Conservation (phyloP, 2,329 filamentous ascomycete species). For the Microdochium nivale region DNA sequence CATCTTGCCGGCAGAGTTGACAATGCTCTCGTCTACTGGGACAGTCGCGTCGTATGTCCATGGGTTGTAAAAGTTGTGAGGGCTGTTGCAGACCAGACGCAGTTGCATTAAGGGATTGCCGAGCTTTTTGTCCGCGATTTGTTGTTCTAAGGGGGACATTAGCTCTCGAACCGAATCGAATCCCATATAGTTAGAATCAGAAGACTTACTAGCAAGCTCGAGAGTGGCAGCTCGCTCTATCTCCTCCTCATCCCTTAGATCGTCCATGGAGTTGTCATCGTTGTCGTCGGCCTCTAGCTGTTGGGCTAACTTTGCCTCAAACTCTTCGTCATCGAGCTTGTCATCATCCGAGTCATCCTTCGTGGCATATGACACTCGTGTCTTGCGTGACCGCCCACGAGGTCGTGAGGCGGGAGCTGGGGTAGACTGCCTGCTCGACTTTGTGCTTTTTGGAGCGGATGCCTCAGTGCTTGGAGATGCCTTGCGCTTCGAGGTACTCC, state of each 20-base stretch:
- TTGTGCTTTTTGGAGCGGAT: constrained; percentile 55
- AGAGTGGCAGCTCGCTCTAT: constrained; percentile 58
- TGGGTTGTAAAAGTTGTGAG: constrained; percentile 94
- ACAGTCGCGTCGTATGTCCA: constrained; percentile 56
- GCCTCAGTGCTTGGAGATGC: constrained; percentile 19
- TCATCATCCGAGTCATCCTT: constrained; percentile 53
- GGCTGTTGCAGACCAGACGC: constrained; percentile 83
- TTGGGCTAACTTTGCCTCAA: constrained; percentile 67
- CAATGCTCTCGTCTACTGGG: constrained; percentile 67
- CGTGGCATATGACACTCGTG: constrained; percentile 39
- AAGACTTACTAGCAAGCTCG: constrained; percentile 65
- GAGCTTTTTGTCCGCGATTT: constrained; percentile 84
- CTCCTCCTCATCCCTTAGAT: constrained; percentile 45
- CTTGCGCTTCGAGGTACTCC: constrained; percentile 26
- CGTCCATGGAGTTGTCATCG: constrained; percentile 13
- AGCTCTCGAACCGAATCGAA: constrained; percentile 17
- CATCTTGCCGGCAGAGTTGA: constrained; percentile 93
- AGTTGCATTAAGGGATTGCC: constrained; percentile 91
- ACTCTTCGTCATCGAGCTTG: constrained; percentile 70
- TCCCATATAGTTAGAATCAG: neutral
- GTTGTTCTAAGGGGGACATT: constrained; percentile 46
- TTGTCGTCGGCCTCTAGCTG: constrained; percentile 36
- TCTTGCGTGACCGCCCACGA: constrained; percentile 42
- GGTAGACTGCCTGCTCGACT: constrained; percentile 67
- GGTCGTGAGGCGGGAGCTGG: constrained; percentile 44